Evolutionary conservation across 2,329 filamentous ascomycete genomes (phyloP).

Genomic region (Claviceps arundinis): DNA sequence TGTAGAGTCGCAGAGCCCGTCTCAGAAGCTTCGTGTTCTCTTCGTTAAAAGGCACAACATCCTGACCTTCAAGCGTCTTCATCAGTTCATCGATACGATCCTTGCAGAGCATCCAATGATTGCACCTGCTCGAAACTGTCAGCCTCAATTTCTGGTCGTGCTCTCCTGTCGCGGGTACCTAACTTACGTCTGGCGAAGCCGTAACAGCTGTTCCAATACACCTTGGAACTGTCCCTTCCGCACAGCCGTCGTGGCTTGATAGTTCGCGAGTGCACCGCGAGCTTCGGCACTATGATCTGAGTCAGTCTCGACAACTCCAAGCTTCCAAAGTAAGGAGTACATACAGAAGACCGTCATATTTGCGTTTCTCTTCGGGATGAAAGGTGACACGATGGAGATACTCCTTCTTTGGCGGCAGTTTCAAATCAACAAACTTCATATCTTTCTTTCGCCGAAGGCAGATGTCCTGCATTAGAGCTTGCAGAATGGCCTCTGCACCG

Average conservation of each 20-base stretch:
- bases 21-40: conserved; percentile 63
- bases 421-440: conserved; percentile 76
- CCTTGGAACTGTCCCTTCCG: conserved; percentile 51
- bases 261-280: conserved; percentile 53
- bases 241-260: conserved; percentile 31
- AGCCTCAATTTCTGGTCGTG: neutral
- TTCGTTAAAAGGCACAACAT: conserved; percentile 54
- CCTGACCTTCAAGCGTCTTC: conserved; percentile 51
- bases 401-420: conserved; percentile 63
- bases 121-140: conserved; percentile 39
- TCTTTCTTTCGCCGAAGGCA: conserved; percentile 75
- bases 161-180: neutral
- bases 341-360: conserved; percentile 61
- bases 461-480: conserved; percentile 66
- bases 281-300: conserved; percentile 47
- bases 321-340: conserved; percentile 14
- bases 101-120: conserved; percentile 75
- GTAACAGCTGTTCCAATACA: conserved; percentile 67
- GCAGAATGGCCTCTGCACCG: conserved; percentile 50
- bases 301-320: conserved; percentile 10
- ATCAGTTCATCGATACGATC: conserved; percentile 62
- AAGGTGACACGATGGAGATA: conserved; percentile 67
- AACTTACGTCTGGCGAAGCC: conserved; percentile 58
- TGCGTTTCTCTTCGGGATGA: conserved; percentile 56
- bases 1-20: conserved; percentile 59